Percentiles rank a stretch among this genome's conserved stretches.
Conservation (phyloP, 2,329 filamentous ascomycete genomes). For the Hypoxylon sp. region DNA sequence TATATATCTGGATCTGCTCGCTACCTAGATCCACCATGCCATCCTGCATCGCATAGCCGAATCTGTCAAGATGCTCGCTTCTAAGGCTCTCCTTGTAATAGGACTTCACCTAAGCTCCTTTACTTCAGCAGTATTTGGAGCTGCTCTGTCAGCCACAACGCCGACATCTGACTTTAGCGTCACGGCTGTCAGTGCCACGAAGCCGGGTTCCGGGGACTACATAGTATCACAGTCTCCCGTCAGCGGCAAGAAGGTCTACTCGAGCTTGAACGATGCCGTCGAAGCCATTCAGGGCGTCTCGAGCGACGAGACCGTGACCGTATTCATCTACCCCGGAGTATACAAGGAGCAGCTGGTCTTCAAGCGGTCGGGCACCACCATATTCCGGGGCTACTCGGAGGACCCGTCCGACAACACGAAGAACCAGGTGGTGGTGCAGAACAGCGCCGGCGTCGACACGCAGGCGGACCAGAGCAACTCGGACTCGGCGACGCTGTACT, state of each 20-base stretch:
- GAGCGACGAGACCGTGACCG: slow-evolving; percentile 3
- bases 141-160: background rate
- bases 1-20: too few relatives aligned
- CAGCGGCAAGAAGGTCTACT: slow-evolving; percentile 21
- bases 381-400: slow-evolving; percentile 26
- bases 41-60: background rate
- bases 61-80: slow-evolving; percentile 3
- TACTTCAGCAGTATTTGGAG: background rate
- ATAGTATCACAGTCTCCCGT: slow-evolving; percentile 26
- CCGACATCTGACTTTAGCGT: background rate
- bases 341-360: slow-evolving; percentile 28
- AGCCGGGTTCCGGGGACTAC: slow-evolving; percentile 18
- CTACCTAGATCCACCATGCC: background rate
- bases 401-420: slow-evolving; percentile 3
- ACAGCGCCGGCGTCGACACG: slow-evolving; percentile 24
- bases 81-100: background rate
- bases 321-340: slow-evolving; percentile 22
- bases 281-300: slow-evolving; percentile 10
- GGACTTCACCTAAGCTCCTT: background rate
- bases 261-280: slow-evolving; percentile 12
- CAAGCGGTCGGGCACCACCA: slow-evolving; percentile 24
- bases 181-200: background rate
- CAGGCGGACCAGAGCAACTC: slow-evolving; percentile 22
- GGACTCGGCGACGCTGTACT: slow-evolving; percentile 24
- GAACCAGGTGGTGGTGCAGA: slow-evolving; percentile 20